Percentiles rank a stretch among this genome's conserved stretches.
Conservation (phyloP, 108 stramenopile species). For the Fragilariopsis cylindrus region DNA sequence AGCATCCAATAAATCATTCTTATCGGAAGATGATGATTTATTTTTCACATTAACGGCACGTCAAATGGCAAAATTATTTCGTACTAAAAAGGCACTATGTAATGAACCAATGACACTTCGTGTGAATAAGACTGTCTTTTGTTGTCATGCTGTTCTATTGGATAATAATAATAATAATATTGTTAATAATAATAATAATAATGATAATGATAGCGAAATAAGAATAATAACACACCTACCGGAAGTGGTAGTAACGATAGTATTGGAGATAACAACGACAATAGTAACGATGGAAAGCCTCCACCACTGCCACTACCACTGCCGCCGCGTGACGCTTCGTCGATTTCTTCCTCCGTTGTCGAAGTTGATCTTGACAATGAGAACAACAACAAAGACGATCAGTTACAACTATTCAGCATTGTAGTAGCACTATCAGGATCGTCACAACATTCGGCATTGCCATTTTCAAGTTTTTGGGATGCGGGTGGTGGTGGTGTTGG, state of each 20-base stretch:
- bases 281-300: not conserved
- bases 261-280: not conserved
- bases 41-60: constrained; percentile 78
- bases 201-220: not conserved
- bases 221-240: not conserved
- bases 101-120: constrained; percentile 78
- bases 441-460: constrained; percentile 18
- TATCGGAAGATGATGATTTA: constrained; percentile 43
- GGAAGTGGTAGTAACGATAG: not conserved
- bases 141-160: constrained; percentile 76
- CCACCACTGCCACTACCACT: not conserved
- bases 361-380: constrained; percentile 4
- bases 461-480: constrained; percentile 19
- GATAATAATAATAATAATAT: constrained; percentile 19
- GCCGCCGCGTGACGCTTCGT: not conserved
- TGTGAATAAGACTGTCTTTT: constrained; percentile 80
- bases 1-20: not conserved
- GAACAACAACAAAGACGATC: constrained; percentile 18
- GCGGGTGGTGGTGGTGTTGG: not conserved
- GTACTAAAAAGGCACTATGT: constrained; percentile 78
- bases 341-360: constrained; percentile 16
- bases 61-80: constrained; percentile 83
- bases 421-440: constrained; percentile 70
- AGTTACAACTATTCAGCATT: constrained; percentile 66
- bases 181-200: not conserved